phyloP scores from a whole-genome alignment of 768 basidiomycete species.

The Agrocybe pediades region DNA sequence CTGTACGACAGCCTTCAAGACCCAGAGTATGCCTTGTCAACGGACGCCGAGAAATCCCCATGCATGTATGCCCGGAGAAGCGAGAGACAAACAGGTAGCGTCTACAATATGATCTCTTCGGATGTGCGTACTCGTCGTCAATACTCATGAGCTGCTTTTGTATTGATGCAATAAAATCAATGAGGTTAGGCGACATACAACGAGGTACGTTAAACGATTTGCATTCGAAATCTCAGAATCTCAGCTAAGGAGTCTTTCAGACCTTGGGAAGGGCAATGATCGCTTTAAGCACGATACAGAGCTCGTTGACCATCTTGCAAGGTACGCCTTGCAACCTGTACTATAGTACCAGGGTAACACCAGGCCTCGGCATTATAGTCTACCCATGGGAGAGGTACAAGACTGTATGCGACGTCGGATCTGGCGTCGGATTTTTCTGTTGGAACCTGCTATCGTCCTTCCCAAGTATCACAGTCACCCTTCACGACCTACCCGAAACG shows the following conservation, averaged over 20 bases:
- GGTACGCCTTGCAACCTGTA: conserved; percentile 1
- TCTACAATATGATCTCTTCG: background rate
- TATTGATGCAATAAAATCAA: too few relatives aligned
- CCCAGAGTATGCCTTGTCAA: background rate
- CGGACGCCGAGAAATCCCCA: background rate
- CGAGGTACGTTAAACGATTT: too few relatives aligned
- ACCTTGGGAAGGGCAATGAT: background rate
- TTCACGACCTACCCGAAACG: conserved; percentile 12
- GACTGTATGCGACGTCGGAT: conserved; percentile 15
- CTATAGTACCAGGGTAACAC: background rate
- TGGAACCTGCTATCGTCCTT: conserved; percentile 2
- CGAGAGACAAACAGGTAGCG: background rate
- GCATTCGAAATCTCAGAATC: background rate
- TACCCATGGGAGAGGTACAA: conserved; percentile 8
- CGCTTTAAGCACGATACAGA: background rate
- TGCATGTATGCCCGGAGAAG: background rate
- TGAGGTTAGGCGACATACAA: too few relatives aligned
- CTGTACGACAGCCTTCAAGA: background rate
- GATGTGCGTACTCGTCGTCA: too few relatives aligned
- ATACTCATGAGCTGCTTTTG: too few relatives aligned
- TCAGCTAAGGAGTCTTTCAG: background rate
- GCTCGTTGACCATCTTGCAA: conserved; percentile 2
- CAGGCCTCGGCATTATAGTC: background rate
- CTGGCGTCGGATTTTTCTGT: conserved; percentile 12
- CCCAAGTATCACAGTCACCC: conserved; percentile 3